These are phyloP conservation scores for Balamuthia mandrillaris DNA, from an alignment of 208 protist species.

Conservation along the genomic window DNA sequence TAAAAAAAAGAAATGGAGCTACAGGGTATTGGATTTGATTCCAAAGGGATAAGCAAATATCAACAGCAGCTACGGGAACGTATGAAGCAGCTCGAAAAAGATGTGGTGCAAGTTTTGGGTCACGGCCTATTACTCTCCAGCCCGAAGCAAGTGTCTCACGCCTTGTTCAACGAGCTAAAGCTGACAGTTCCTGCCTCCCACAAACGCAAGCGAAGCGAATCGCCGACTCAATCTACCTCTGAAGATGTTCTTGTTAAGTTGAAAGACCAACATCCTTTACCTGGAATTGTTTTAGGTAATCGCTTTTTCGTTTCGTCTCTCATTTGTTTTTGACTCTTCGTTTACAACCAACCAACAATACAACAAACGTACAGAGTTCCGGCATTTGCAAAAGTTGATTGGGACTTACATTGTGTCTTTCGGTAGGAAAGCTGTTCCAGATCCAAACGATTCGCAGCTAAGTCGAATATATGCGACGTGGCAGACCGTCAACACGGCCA, in stretches of 20 bases:
- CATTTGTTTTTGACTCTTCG: background rate
- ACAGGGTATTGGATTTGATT: background rate
- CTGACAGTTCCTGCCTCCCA: background rate
- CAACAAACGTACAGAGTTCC: too few species aligned
- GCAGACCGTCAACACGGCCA: background rate
- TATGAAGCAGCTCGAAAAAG: background rate
- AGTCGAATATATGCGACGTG: background rate
- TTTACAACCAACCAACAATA: background rate
- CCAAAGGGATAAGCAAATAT: background rate
- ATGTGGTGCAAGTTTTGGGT: background rate
- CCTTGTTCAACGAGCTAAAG: conserved; percentile 10
- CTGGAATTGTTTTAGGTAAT: conserved; percentile 3
- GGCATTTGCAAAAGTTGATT: background rate
- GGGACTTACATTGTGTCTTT: background rate
- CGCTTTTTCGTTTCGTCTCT: too few species aligned
- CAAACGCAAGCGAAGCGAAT: background rate
- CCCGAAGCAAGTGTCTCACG: conserved; percentile 9
- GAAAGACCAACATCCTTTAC: background rate
- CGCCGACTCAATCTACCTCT: too few species aligned
- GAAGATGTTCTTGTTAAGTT: too few species aligned
- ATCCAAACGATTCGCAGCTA: too few species aligned
- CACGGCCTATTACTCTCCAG: background rate
- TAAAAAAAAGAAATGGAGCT: background rate
- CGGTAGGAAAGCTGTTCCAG: background rate
- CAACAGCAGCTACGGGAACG: background rate